Evolutionary conservation across 371 early-diverging fungal genomes (phyloP).

Genomic region (Apophysomyces ossiformis): DNA sequence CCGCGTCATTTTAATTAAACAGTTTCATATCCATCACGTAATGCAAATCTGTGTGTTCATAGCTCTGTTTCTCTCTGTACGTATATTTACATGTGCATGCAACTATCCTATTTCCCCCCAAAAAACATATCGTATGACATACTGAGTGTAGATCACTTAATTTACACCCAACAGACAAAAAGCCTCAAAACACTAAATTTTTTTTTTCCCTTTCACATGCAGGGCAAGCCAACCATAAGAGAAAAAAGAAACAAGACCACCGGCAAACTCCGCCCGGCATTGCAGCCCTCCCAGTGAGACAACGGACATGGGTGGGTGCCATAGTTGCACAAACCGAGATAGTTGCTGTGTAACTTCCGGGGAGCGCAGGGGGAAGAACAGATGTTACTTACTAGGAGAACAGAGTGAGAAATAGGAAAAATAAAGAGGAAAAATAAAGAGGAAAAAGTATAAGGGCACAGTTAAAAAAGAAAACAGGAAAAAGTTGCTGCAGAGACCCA

Average conservation of each 20-base stretch:
- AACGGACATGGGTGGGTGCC: background rate
- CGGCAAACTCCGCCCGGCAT: slow-evolving; percentile 1
- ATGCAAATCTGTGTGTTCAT: too few species aligned
- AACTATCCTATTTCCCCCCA: background rate
- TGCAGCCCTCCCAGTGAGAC: background rate
- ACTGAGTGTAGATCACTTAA: slow-evolving; percentile 2
- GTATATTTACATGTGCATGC: background rate
- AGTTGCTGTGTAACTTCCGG: slow-evolving; percentile 1
- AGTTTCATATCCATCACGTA: too few species aligned
- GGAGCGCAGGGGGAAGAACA: background rate
- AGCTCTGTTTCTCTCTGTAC: background rate
- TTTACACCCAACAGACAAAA: background rate
- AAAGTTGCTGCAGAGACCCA: background rate
- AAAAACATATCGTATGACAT: background rate
- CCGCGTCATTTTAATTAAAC: too few species aligned
- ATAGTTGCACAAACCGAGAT: slow-evolving; percentile 5
- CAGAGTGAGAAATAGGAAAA: background rate
- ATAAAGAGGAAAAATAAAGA: background rate
- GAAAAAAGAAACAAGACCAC: background rate
- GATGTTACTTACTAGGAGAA: background rate
- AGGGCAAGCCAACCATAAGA: background rate
- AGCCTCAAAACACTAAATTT: background rate
- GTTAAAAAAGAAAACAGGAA: background rate
- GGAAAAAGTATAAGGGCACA: background rate
- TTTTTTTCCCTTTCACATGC: background rate